A percentile compares a stretch with the other conserved stretches of the same genome.
phyloP scores from a whole-genome alignment of 352 stramenopile genomes.

The Pythium myriotylum region DNA sequence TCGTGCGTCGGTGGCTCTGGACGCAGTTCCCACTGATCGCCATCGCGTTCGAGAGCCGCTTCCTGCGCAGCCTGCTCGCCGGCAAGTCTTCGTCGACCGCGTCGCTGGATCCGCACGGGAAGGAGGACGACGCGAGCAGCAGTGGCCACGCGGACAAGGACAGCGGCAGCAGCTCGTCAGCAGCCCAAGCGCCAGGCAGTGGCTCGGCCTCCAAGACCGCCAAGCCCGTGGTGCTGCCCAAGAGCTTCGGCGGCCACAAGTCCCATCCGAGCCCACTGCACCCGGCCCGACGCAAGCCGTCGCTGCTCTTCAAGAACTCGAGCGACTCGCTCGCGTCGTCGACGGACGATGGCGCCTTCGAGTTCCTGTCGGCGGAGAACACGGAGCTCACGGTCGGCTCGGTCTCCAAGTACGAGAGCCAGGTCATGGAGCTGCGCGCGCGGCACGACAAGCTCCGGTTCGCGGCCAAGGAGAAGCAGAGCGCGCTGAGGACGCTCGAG shows the following conservation, averaged over 20 bases:
- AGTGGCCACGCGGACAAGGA: conserved; percentile 6
- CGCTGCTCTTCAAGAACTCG: conserved; percentile 17
- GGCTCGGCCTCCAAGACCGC: conserved; percentile 5
- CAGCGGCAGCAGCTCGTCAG: not conserved
- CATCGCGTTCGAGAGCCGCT: conserved; percentile 70
- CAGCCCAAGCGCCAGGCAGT: conserved; percentile 2
- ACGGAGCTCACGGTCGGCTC: conserved; percentile 54
- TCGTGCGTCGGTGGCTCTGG: conserved; percentile 82
- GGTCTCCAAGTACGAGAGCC: conserved; percentile 57
- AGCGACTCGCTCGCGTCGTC: conserved; percentile 35
- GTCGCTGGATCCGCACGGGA: not conserved
- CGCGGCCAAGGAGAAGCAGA: conserved; percentile 51
- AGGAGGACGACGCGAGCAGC: conserved; percentile 9
- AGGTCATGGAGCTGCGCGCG: conserved; percentile 71
- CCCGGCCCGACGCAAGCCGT: conserved; percentile 22
- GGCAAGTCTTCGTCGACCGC: conserved; percentile 10
- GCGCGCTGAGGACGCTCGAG: conserved; percentile 50
- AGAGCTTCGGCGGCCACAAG: conserved; percentile 1
- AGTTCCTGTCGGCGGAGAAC: conserved; percentile 64
- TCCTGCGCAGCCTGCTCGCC: conserved; percentile 43
- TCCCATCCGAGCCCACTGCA: conserved; percentile 8
- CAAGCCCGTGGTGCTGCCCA: conserved; percentile 16
- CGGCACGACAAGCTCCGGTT: conserved; percentile 83
- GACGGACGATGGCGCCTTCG: conserved; percentile 37
- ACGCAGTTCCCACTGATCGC: conserved; percentile 86